Evolutionary conservation across 352 stramenopile genomes (phyloP).

Genomic region (Blastocystis sp.): DNA sequence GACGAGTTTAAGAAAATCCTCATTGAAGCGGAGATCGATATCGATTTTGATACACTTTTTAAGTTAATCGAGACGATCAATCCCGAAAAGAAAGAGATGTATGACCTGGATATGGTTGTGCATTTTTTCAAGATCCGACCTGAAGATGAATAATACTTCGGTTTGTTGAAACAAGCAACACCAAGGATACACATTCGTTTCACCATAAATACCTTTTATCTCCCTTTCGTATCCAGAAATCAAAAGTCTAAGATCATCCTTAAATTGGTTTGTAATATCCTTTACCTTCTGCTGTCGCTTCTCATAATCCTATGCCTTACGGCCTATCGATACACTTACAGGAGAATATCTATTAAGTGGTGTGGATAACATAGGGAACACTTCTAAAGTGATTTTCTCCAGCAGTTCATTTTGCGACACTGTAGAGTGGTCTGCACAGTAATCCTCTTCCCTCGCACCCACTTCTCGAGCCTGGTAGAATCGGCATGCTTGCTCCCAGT

Average conservation of each 20-base stretch:
- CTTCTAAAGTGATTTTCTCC: too few relatives aligned
- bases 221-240: background rate
- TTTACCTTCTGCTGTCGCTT: background rate
- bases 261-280: background rate
- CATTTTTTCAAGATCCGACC: constrained; percentile 32
- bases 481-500: too few relatives aligned
- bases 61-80: background rate
- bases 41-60: constrained; percentile 2
- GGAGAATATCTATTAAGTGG: too few relatives aligned
- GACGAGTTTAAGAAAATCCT: constrained; percentile 31
- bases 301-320: background rate
- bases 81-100: constrained; percentile 5
- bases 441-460: too few relatives aligned
- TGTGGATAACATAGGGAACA: too few relatives aligned
- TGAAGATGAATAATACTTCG: background rate
- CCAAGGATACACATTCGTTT: background rate
- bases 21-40: constrained; percentile 10
- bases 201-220: background rate
- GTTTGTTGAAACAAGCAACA: background rate
- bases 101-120: background rate
- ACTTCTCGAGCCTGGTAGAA: too few relatives aligned
- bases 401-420: too few relatives aligned
- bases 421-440: too few relatives aligned
- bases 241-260: background rate
- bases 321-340: too few relatives aligned